These are phyloP conservation scores for Aspergillus nidulans DNA, from an alignment of 495 filamentous ascomycete genomes.

Conservation along the genomic window DNA sequence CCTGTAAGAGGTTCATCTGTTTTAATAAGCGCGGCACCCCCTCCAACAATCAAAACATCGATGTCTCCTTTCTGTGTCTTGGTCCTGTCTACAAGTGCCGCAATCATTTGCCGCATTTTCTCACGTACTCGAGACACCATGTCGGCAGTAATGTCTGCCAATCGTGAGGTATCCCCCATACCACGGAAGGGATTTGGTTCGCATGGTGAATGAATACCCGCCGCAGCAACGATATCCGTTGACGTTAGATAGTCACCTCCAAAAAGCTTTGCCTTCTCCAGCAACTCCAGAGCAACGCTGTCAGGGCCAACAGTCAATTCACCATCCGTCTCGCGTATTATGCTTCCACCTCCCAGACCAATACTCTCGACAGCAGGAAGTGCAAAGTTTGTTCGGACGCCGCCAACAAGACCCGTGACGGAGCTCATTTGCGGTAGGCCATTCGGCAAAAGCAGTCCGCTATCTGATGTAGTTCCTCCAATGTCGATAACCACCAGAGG, in stretches of 20 bases:
- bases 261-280: slow-evolving; percentile 44
- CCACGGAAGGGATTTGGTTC: slow-evolving; percentile 13
- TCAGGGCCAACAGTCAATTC: slow-evolving; percentile 49
- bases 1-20: slow-evolving; percentile 17
- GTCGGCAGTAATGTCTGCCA: slow-evolving; percentile 12
- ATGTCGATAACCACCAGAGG: slow-evolving; percentile 43
- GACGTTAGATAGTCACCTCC: slow-evolving; percentile 48
- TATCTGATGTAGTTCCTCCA: slow-evolving; percentile 47
- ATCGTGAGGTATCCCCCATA: slow-evolving; percentile 9
- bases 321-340: slow-evolving; percentile 35
- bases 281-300: slow-evolving; percentile 50
- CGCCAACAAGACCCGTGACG: slow-evolving; percentile 37
- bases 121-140: slow-evolving; percentile 6
- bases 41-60: slow-evolving; percentile 27
- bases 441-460: slow-evolving; percentile 42
- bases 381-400: slow-evolving; percentile 45
- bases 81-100: slow-evolving; percentile 19
- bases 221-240: slow-evolving; percentile 44
- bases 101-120: slow-evolving; percentile 17
- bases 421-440: slow-evolving; percentile 43
- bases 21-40: slow-evolving; percentile 20
- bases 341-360: slow-evolving; percentile 51
- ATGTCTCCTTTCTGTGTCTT: slow-evolving; percentile 33
- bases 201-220: slow-evolving; percentile 20
- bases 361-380: slow-evolving; percentile 51